Evolutionary conservation across 768 basidiomycete genomes (phyloP), one percentile per base, ranked within the genome.

Genomic region (Gloeophyllum trabeum): DNA sequence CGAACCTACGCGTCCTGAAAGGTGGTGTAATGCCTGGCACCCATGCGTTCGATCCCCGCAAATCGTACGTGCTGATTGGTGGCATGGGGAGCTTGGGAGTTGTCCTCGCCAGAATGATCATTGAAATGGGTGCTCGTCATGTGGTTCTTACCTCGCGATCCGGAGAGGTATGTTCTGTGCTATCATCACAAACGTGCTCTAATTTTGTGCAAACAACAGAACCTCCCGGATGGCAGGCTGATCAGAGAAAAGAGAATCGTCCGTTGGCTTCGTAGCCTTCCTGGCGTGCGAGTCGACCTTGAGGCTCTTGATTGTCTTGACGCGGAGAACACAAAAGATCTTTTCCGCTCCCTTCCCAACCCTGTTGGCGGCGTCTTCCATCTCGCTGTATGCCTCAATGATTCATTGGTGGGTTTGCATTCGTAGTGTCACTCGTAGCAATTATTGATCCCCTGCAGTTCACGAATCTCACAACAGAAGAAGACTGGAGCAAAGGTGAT

Each of bases 401-500:
- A 50, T 20, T 39, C 43, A 19, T 10, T 45, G 5, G 10, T 37
- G 10, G 20, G 36, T 16, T 32, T 32, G 10, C 10, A n/a, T n/a
- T n/a, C n/a, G n/a, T n/a, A n/a, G n/a, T n/a, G n/a, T n/a, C n/a
- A n/a, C n/a, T n/a, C n/a, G n/a, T n/a, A n/a, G n/a, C n/a, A n/a
- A n/a, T n/a, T n/a, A n/a, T n/a, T 32, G 10, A 10, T 32, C 16
- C 28, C 16, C 10, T 32, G 16, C 28, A 32, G 28, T 49, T 49
- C 39, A 16, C 24, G 6, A 49, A 47, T 26, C 22, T 49, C 25
- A 44, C n/a, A 6, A 40, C 48, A 3, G 43, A 39, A 20, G 26
- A 49, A 18, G 36, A 49, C 26, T 49, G 48, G 48, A 47, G 40
- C 22, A 30, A 25, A 21, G 47, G 48, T 44, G 24, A 32, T 35